A percentile compares a stretch with the other conserved stretches of the same genome.
phyloP scores from a whole-genome alignment of 495 filamentous ascomycete genomes.

The Penicillium bovifimosum region DNA sequence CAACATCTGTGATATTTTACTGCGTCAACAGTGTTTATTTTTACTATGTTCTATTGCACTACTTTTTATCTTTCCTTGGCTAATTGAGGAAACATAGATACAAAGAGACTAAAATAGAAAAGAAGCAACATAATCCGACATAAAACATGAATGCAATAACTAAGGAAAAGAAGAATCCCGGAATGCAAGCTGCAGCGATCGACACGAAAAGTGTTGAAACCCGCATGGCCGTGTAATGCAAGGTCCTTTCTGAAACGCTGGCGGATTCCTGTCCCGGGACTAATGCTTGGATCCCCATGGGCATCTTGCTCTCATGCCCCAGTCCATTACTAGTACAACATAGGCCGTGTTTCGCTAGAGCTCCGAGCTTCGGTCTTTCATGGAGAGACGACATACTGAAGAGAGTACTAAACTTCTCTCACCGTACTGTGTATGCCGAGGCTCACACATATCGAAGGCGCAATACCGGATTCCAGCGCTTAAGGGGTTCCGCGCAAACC shows the following conservation, averaged over 20 bases:
- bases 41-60: too few relatives aligned
- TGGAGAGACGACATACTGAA: too few relatives aligned
- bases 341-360: neutral
- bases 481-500: neutral
- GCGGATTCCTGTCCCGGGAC: slow-evolving; percentile 14
- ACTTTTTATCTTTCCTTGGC: slow-evolving; percentile 6
- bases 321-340: too few relatives aligned
- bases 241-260: slow-evolving; percentile 23
- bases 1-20: too few relatives aligned
- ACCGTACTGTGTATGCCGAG: neutral
- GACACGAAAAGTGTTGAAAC: slow-evolving; percentile 18
- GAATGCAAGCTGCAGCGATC: slow-evolving; percentile 19
- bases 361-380: neutral
- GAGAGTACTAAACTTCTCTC: too few relatives aligned
- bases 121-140: too few relatives aligned
- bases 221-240: slow-evolving; percentile 14
- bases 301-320: neutral
- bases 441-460: neutral
- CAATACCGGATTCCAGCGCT: slow-evolving; percentile 3
- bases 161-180: neutral
- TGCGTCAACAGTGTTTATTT: too few relatives aligned
- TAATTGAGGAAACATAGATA: too few relatives aligned
- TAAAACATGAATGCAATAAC: too few relatives aligned
- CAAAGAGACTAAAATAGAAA: too few relatives aligned
- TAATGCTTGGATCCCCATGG: neutral